These are phyloP conservation scores for Talaromyces wortmannii DNA, from an alignment of 495 filamentous ascomycete genomes.

Conservation along the genomic window DNA sequence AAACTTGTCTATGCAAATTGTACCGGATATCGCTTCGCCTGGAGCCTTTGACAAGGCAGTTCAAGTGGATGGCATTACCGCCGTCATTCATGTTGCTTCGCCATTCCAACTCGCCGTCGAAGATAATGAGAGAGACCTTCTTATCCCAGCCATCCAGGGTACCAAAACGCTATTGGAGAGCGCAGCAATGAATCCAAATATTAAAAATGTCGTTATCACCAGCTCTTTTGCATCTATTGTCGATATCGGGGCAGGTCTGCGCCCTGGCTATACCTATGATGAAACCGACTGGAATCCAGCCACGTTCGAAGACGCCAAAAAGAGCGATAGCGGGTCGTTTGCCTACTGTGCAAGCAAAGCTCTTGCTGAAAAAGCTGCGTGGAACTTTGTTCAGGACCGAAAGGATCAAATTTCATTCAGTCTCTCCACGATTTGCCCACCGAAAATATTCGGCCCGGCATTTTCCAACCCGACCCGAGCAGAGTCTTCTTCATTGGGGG, in stretches of 20 bases:
- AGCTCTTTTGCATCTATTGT: slow-evolving; percentile 2
- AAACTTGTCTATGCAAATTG: slow-evolving; percentile 30
- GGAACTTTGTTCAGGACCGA: not conserved
- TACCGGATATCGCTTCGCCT: slow-evolving; percentile 34
- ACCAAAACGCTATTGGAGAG: not conserved
- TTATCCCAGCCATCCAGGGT: not conserved
- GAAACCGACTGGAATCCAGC: slow-evolving; percentile 26
- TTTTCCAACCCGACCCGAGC: not conserved
- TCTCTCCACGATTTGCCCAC: not conserved
- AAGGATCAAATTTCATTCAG: not conserved
- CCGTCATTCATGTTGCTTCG: not conserved
- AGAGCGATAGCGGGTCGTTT: not conserved
- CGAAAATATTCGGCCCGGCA: not conserved
- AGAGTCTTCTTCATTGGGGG: not conserved
- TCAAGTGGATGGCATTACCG: slow-evolving; percentile 9
- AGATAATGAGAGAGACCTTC: slow-evolving; percentile 13
- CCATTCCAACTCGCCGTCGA: not conserved
- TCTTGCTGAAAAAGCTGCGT: not conserved
- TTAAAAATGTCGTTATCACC: slow-evolving; percentile 1
- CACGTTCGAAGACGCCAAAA: slow-evolving; percentile 74
- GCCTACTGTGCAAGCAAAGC: slow-evolving; percentile 27
- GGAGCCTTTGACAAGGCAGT: slow-evolving; percentile 41
- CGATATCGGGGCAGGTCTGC: not conserved
- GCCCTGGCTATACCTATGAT: not conserved
- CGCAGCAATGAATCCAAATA: not conserved